A percentile compares a stretch with the other conserved stretches of the same genome.
phyloP scores from a whole-genome alignment of 352 stramenopile genomes.

The Globisporangium rhizosaccharum region DNA sequence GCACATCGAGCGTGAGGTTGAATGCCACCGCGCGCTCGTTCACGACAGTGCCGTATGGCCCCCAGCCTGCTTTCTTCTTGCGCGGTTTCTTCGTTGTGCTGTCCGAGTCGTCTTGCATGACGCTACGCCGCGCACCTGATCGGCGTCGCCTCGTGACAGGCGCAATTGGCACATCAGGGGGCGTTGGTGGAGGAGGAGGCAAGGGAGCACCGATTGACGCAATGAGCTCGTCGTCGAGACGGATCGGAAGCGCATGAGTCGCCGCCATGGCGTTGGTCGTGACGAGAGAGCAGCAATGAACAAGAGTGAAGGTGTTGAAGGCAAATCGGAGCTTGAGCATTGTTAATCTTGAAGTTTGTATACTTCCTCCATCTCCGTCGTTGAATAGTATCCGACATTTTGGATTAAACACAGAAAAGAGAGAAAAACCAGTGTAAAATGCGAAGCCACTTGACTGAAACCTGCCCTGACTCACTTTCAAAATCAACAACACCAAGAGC shows the following conservation, averaged over 20 bases:
- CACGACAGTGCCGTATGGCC: conserved; percentile 5
- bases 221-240: neutral
- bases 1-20: conserved; percentile 28
- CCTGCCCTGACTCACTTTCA: no score
- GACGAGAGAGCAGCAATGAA: neutral
- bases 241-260: neutral
- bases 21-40: conserved; percentile 20
- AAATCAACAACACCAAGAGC: no score
- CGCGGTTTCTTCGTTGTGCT: conserved; percentile 5
- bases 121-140: neutral
- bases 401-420: no score
- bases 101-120: neutral
- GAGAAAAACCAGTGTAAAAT: no score
- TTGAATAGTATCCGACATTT: no score
- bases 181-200: no score
- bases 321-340: neutral
- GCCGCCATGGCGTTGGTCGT: neutral
- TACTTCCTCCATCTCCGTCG: no score
- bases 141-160: no score
- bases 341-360: no score
- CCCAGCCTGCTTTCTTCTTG: conserved; percentile 6
- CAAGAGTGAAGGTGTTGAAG: neutral
- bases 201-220: neutral
- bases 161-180: no score
- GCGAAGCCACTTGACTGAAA: no score